Evolutionary conservation across 2,329 filamentous ascomycete genomes (phyloP).

Genomic region (Stagonosporopsis cucurbitacearum): DNA sequence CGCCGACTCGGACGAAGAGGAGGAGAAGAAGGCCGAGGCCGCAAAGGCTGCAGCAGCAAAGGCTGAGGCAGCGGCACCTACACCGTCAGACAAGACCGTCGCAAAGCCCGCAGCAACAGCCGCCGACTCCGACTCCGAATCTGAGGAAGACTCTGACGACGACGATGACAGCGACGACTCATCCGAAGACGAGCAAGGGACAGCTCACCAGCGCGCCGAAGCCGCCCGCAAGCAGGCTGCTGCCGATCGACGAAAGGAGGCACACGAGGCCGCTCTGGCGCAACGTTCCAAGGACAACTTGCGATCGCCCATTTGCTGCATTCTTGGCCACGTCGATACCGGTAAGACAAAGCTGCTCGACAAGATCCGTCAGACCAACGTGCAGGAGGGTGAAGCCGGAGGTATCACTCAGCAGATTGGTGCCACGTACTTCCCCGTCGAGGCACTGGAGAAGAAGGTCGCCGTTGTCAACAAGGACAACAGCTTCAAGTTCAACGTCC

Average conservation of each 20-base stretch:
- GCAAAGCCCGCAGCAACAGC: constrained; percentile 15
- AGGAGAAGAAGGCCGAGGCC: constrained; percentile 50
- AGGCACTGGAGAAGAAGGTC: constrained; percentile 91
- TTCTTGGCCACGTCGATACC: constrained; percentile 99
- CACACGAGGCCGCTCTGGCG: constrained; percentile 88
- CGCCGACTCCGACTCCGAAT: constrained; percentile 48
- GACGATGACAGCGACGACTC: constrained; percentile 68
- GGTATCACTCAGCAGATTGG: constrained; percentile 99
- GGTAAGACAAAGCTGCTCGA: constrained; percentile 99
- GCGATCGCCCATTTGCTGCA: constrained; percentile 98
- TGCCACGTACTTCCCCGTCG: constrained; percentile 98
- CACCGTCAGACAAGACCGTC: constrained; percentile 13
- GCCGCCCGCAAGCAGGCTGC: constrained; percentile 85
- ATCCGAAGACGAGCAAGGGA: constrained; percentile 74
- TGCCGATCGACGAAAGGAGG: constrained; percentile 84
- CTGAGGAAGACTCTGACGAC: constrained; percentile 57
- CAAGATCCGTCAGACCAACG: constrained; percentile 98
- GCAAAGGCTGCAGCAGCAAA: constrained; percentile 43
- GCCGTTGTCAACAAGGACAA: constrained; percentile 90
- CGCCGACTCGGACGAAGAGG: constrained; percentile 77
- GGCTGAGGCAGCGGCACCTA: constrained; percentile 30
- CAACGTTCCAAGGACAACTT: constrained; percentile 93
- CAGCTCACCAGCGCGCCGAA: constrained; percentile 75
- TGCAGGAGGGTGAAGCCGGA: constrained; percentile 98
- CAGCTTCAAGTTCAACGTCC: constrained; percentile 94